phyloP scores from a whole-genome alignment of 495 filamentous ascomycete species.

The Sordaria brevicollis region DNA sequence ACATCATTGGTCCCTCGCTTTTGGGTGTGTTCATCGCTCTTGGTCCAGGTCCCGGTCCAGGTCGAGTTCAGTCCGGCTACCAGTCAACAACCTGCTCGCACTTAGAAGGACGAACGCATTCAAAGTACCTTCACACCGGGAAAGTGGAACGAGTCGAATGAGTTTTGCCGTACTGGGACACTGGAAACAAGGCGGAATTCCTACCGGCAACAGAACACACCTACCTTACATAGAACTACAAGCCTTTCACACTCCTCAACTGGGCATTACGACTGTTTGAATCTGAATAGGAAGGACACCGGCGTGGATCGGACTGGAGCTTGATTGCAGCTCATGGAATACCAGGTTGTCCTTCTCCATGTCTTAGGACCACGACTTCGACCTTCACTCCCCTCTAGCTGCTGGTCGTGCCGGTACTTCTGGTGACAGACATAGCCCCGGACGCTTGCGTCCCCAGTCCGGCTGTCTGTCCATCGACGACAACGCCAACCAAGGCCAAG shows the following conservation, averaged over 20 bases:
- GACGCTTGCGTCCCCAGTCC: slow-evolving; percentile 1
- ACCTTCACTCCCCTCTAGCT: background rate
- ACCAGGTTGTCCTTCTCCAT: slow-evolving; percentile 16
- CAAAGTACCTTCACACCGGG: background rate
- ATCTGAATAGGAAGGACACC: background rate
- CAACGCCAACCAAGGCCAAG: slow-evolving; percentile 11
- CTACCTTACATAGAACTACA: background rate
- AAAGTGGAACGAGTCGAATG: background rate
- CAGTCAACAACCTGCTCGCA: background rate
- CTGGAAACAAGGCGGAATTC: background rate
- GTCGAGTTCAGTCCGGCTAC: background rate
- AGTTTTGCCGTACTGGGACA: background rate
- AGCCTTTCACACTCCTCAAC: background rate
- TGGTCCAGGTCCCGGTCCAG: background rate
- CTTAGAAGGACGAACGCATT: background rate
- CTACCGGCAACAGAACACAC: background rate
- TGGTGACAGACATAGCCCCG: slow-evolving; percentile 15
- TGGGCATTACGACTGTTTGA: background rate
- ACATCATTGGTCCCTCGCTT: background rate
- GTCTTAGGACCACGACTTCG: slow-evolving; percentile 17
- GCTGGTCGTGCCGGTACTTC: background rate
- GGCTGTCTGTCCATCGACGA: slow-evolving; percentile 8
- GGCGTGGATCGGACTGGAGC: background rate
- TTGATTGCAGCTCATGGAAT: slow-evolving; percentile 22
- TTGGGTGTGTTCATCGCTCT: background rate